A percentile compares a stretch with the other conserved stretches of the same genome.
Evolutionary conservation across 2,329 filamentous ascomycete species (phyloP).

Genomic region (Cytospora schulzeri): DNA sequence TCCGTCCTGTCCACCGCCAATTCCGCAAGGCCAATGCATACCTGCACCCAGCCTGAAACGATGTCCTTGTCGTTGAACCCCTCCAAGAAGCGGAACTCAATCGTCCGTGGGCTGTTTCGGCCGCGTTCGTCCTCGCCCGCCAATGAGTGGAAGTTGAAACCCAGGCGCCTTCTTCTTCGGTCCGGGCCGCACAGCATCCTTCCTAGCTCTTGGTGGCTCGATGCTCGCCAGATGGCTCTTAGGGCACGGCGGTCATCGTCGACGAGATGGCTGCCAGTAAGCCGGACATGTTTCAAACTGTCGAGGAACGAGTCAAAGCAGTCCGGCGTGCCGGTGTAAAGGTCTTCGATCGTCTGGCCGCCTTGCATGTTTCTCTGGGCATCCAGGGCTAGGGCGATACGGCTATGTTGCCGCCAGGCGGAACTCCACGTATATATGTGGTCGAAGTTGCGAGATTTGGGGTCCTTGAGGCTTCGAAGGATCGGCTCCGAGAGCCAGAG

Average conservation of each 20-base stretch:
- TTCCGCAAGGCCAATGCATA: conserved; percentile 38
- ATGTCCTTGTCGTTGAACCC: conserved; percentile 36
- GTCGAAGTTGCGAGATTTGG: conserved; percentile 40
- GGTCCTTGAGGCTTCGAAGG: conserved; percentile 41
- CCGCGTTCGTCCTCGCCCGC: conserved; percentile 41
- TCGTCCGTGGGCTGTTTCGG: conserved; percentile 38
- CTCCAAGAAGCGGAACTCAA: conserved; percentile 45
- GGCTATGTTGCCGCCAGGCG: conserved; percentile 37
- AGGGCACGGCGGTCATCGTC: conserved; percentile 31
- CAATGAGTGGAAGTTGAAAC: conserved; percentile 46
- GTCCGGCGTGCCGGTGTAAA: conserved; percentile 21
- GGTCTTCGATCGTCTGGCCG: conserved; percentile 9
- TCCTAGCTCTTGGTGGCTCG: conserved; percentile 37
- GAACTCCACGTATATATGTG: conserved; percentile 44
- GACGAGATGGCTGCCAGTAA: conserved; percentile 4
- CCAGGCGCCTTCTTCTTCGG: conserved; percentile 40
- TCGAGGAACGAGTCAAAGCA: conserved; percentile 30
- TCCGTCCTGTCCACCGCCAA: conserved; percentile 27
- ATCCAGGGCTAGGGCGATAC: conserved; percentile 33
- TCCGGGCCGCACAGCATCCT: conserved; percentile 39
- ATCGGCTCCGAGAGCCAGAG: conserved; percentile 42
- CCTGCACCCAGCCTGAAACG: conserved; percentile 40
- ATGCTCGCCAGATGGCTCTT: conserved; percentile 35
- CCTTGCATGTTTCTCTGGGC: conserved; percentile 1
- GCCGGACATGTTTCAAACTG: background rate